Evolutionary conservation across 169 alveolate species (phyloP), one percentile per base, ranked within the genome.

Genomic region (Plasmodium billcollinsi): DNA sequence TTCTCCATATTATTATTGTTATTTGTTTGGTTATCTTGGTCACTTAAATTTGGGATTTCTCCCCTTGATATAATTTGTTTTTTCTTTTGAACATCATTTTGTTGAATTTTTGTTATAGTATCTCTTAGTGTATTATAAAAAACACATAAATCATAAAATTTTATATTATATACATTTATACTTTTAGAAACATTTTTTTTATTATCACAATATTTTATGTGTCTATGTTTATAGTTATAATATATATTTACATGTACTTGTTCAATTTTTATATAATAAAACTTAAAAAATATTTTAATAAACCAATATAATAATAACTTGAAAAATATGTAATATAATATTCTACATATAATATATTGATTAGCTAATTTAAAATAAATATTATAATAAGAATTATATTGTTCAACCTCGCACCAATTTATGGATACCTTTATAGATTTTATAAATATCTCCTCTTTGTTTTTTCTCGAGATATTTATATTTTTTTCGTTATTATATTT

Each of bases 221-320:
- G 89, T 33, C 70, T 78, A 58, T 78, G 89, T 59, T 58, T 71
- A 78, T 78, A 47, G 21, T 71, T 66, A 61, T 52, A 52, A 43
- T 43, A 70, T 65, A 78, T 78, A 43, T 78, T 65, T 21, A 78
- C 47, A 7, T 70, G 26, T 8, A 78, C 49, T 70, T 78, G 65
- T 21, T 66, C 20, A 4, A 78, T 52, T 6, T 47, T 50, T 5
- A 78, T 65, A 59, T 26, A 65, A 70, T 66, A 78, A 70, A 39
- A 58, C n/a, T 78, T 78, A 12, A 78, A 52, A 52, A 78, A 49
- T 58, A 70, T 21, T 33, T 78, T 58, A 20, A 56, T 50, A 66
- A 78, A 43, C 49, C 65, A 56, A 58, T 33, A 33, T 33, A 33
- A 12, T 15, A 47, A 70, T 7, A 78, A n/a, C 52, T 78, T 65